phyloP scores from a whole-genome alignment of 225 moss, liverwort and hornwort genomes.

The Neckera pumila region DNA sequence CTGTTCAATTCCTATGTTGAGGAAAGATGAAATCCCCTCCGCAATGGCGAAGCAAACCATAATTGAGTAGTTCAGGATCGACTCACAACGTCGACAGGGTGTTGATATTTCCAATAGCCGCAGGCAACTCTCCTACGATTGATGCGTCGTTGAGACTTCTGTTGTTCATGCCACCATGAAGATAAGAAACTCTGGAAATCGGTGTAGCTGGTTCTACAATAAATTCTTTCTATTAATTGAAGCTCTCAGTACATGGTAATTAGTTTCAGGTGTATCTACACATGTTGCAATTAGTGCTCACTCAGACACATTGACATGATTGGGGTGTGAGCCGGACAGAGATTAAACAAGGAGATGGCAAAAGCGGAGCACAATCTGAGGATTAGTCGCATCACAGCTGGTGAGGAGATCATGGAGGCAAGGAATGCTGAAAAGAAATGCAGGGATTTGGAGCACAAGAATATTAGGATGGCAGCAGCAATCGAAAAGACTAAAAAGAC shows the following conservation, averaged over 20 bases:
- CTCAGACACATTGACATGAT: too few species aligned
- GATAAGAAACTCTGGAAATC: too few species aligned
- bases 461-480: constrained; percentile 22
- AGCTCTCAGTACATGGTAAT: background rate
- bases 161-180: too few species aligned
- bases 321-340: background rate
- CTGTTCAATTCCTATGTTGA: too few species aligned
- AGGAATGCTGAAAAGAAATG: constrained; percentile 35
- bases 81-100: too few species aligned
- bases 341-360: constrained; percentile 13
- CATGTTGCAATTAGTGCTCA: background rate
- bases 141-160: too few species aligned
- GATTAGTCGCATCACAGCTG: constrained; percentile 9
- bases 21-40: too few species aligned
- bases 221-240: background rate
- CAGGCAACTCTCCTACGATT: too few species aligned
- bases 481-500: constrained; percentile 29
- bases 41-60: too few species aligned
- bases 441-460: constrained; percentile 28
- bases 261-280: background rate
- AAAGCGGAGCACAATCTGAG: constrained; percentile 20
- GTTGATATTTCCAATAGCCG: too few species aligned
- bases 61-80: too few species aligned
- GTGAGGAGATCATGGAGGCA: constrained; percentile 35
- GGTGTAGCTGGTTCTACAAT: too few species aligned